Base-by-base conservation (phyloP, 139 green algal genomes). In the Tetraselmis striata region DNA sequence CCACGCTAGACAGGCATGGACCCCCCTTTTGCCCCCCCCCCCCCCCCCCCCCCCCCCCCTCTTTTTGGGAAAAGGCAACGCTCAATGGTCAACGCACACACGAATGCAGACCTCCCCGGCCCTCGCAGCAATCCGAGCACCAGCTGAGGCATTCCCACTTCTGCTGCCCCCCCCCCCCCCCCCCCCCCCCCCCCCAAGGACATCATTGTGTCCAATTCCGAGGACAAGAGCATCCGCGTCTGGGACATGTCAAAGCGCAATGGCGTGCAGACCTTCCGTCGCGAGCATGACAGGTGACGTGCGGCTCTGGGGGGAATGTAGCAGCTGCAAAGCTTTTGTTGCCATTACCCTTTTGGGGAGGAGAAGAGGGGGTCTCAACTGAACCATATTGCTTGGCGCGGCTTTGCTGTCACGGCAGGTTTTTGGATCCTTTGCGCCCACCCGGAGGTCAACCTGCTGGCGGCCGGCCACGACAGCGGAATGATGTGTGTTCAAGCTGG, bases 401-500 rank as follows among this genome's bases (percentile, higher is more conserved):
- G n/a, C n/a, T n/a, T n/a, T n/a, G n/a, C n/a, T n/a, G n/a, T n/a
- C n/a, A n/a, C 45, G 5, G 45, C 45, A 67, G 45, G 45, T 30
- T 98, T 98, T 90, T 98, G 95, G 95, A 98, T 99, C 88, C 93
- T 99, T 29, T 86, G 93, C 30, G 95, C 94, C 2, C 97, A 99
- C 91, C 96, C 97, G 0, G 94, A 98, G 82, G 93, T 99, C 86
- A 99, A 99, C 91, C 93, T 99, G 58, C 90, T 99, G 76, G 97
- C 97, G 1, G 97, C 97, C 1, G 97, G 97, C 18, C 97, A 99
- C 84, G 97, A 99, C 89, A 98, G 92, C 79, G 96, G 96, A 80
- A 99, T 99, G 97, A 97, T 99, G 58, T n/a, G 97, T 99, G 32
- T 99, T 99, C 91, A 99, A 99, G 93, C 90, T 99, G 82, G 97